A percentile compares a stretch with the other conserved stretches of the same genome.
Conservation (phyloP, 139 green algal genomes). For the Micractinium sp. region DNA sequence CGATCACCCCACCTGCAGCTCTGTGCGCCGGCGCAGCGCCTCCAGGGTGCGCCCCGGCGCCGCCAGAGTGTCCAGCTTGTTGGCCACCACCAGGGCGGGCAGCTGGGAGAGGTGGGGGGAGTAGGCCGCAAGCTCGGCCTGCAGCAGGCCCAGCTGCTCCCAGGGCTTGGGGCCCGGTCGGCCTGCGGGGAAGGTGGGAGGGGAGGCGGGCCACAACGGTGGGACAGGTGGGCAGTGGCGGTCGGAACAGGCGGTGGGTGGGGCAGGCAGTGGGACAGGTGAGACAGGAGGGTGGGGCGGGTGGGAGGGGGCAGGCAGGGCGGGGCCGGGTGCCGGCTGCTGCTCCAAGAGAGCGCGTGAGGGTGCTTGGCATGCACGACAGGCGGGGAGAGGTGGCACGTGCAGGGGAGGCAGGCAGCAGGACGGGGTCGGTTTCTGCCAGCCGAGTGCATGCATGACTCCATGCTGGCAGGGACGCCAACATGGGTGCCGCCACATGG, state of each 20-base stretch:
- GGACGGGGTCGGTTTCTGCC: no score
- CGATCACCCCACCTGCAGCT: background rate
- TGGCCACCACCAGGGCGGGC: slow-evolving; percentile 69
- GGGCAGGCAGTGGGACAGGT: no score
- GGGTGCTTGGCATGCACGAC: background rate
- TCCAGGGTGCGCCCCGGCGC: background rate
- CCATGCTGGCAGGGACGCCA: no score
- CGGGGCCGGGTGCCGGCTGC: background rate
- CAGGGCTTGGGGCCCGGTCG: slow-evolving; percentile 6
- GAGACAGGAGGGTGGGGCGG: no score
- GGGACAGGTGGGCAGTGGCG: background rate
- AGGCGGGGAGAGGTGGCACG: background rate
- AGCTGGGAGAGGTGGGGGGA: slow-evolving; percentile 35
- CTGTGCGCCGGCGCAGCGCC: background rate
- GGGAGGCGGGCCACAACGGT: no score
- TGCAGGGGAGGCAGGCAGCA: no score
- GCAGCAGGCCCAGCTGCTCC: slow-evolving; percentile 68
- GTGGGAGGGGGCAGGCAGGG: background rate
- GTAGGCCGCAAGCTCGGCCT: slow-evolving; percentile 66
- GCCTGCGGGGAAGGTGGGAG: slow-evolving; percentile 10
- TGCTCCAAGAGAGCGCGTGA: background rate
- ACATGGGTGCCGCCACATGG: no score
- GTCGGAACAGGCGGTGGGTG: background rate
- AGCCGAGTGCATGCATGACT: no score
- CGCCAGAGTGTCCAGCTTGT: slow-evolving; percentile 67